Base-by-base conservation (phyloP, 345 rosid genomes). In the Lumnitzera littorea region DNA sequence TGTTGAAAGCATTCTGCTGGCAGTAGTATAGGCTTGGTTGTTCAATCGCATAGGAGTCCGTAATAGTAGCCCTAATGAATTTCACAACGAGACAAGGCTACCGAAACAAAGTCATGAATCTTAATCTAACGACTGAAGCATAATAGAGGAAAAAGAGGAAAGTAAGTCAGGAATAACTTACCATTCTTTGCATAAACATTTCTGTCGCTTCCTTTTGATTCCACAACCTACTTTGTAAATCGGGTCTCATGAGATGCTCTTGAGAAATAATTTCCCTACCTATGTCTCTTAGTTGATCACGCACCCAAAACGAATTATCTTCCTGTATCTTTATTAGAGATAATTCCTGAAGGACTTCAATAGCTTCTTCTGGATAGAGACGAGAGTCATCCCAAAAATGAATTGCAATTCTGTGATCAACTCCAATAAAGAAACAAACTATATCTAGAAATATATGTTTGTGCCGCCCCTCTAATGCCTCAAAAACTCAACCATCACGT, bases 361-460 rank as follows among this genome's bases (percentile, higher is more conserved):
- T 1, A n/a, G 61, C 62, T 2, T 1, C 3, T 10, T 12, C 51
- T 3, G 51, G 0, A 25, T 2, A 1, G 0, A 61, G 15, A 4
- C 41, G 12, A 41, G 61, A 68, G n/a, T 20, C 48, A 36, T 58
- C 51, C 62, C 62, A 58, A 0, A 58, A n/a, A 2, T 58, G 13
- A 58, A 23, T 15, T 11, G 49, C 41, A 6, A 48, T 27, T 13
- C 46, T 50, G 14, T 55, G 25, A n/a, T 60, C 62, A 51, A 5
- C 12, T 7, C 71, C 71, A 3, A 51, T 46, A 9, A 46, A 66
- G 41, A 66, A 43, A 52, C 62, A 66, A 12, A 56, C 63, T 50
- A 61, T 61, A 13, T 67, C 57, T 3, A 67, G 66, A 15, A 67
- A 67, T 17, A 67, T 29, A 5, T 49, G 3, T 36, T 23, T 31